Conservation (phyloP, 305 asterid genomes). For the Solanum hybrid region DNA sequence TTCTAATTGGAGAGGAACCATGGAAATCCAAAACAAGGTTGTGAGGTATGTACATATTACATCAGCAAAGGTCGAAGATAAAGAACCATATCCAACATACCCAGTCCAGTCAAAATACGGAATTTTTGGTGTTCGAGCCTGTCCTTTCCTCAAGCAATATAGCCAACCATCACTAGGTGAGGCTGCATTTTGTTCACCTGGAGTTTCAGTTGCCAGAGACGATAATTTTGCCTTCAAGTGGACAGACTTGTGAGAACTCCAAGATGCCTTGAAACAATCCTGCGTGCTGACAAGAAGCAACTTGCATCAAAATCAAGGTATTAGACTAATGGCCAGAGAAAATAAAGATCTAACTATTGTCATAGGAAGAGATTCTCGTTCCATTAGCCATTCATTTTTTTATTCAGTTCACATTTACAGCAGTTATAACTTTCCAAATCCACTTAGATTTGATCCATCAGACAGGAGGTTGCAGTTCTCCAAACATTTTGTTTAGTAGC, state of each 20-base stretch:
- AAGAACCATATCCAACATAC: conserved; percentile 24
- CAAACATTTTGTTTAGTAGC: background rate
- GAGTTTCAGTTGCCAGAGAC: conserved; percentile 29
- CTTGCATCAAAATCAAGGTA: conserved; percentile 11
- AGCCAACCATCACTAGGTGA: conserved; percentile 60
- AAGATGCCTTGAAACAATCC: conserved; percentile 92
- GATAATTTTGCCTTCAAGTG: conserved; percentile 63
- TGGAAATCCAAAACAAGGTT: background rate
- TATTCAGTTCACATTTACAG: background rate
- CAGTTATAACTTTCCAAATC: background rate
- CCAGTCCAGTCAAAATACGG: conserved; percentile 97
- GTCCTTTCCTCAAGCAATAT: conserved; percentile 90
- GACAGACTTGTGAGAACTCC: conserved; percentile 88
- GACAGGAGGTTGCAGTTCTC: background rate
- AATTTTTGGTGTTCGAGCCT: conserved; percentile 54
- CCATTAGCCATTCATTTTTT: background rate
- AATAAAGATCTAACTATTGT: background rate
- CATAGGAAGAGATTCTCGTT: background rate
- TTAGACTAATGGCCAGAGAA: background rate
- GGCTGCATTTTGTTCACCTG: conserved; percentile 33
- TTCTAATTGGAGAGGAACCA: background rate
- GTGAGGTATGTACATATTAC: background rate
- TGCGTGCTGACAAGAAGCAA: conserved; percentile 49
- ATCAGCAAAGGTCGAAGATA: background rate
- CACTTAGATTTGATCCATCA: background rate